A percentile compares a stretch with the other conserved stretches of the same genome.
phyloP scores from a whole-genome alignment of 768 basidiomycete genomes.

The Calocera viscosa region DNA sequence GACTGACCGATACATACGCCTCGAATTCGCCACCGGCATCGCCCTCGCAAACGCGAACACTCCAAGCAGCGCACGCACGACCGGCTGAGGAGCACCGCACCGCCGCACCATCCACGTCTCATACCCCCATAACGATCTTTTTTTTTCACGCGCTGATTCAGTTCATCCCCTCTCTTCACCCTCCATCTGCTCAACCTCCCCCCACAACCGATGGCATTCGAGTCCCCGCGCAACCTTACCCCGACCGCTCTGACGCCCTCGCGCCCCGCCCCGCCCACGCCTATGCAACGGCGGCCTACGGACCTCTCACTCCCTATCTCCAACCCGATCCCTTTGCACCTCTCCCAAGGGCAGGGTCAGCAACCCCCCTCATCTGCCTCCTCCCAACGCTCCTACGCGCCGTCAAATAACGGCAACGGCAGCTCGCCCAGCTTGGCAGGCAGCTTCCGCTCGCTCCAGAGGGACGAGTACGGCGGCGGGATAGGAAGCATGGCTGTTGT shows the following conservation, averaged over 20 bases:
- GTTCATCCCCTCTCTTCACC: neutral
- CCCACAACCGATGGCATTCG: neutral
- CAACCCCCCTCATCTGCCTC: neutral
- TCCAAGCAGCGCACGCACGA: no score
- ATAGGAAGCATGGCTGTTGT: slow-evolving; percentile 30
- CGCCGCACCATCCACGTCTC: no score
- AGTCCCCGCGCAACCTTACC: slow-evolving; percentile 3
- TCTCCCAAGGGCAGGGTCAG: neutral
- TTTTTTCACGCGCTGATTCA: neutral
- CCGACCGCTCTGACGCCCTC: neutral
- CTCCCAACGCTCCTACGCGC: neutral
- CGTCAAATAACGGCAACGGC: neutral
- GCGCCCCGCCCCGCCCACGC: neutral
- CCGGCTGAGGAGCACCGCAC: no score
- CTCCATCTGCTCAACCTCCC: neutral
- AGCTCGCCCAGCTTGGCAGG: neutral
- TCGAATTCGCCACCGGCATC: no score
- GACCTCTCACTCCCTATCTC: slow-evolving; percentile 2
- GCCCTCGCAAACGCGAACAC: no score
- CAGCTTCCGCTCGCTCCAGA: neutral
- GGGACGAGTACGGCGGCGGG: neutral
- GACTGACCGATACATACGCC: no score
- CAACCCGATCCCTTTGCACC: neutral
- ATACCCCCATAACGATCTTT: no score
- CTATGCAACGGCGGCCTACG: neutral